Conservation (phyloP, 2,329 filamentous ascomycete genomes). For the Pleomassaria siparia region DNA sequence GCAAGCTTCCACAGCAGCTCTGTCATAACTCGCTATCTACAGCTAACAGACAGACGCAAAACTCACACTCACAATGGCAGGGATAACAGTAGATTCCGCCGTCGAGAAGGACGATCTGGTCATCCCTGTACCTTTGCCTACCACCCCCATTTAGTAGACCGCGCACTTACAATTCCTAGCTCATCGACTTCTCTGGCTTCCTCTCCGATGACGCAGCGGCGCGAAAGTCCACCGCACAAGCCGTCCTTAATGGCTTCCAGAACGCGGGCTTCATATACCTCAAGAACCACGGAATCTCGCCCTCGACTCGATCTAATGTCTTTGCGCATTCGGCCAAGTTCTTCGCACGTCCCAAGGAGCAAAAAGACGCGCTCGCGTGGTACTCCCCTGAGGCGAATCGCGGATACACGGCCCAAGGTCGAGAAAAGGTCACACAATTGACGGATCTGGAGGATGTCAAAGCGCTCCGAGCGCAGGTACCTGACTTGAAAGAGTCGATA, state of each 20-base stretch:
- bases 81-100: constrained; percentile 33
- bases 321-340: constrained; percentile 55
- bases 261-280: constrained; percentile 88
- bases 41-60: not conserved
- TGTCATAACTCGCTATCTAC: not conserved
- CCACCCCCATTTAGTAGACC: not conserved
- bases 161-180: constrained; percentile 46
- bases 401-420: constrained; percentile 50
- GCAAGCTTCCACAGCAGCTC: not conserved
- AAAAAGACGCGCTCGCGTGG: constrained; percentile 45
- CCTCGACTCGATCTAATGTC: constrained; percentile 59
- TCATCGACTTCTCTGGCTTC: constrained; percentile 78
- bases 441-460: constrained; percentile 40
- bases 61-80: constrained; percentile 17
- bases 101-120: constrained; percentile 43
- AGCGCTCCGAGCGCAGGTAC: constrained; percentile 36
- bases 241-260: constrained; percentile 79
- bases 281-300: constrained; percentile 72
- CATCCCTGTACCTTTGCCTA: constrained; percentile 41
- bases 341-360: constrained; percentile 40
- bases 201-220: constrained; percentile 62
- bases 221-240: constrained; percentile 66
- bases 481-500: constrained; percentile 59
- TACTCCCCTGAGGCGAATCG: constrained; percentile 51
- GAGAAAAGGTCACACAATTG: constrained; percentile 44